Conservation (phyloP, 805 yeast genomes). For the Starmerella bombicola region DNA sequence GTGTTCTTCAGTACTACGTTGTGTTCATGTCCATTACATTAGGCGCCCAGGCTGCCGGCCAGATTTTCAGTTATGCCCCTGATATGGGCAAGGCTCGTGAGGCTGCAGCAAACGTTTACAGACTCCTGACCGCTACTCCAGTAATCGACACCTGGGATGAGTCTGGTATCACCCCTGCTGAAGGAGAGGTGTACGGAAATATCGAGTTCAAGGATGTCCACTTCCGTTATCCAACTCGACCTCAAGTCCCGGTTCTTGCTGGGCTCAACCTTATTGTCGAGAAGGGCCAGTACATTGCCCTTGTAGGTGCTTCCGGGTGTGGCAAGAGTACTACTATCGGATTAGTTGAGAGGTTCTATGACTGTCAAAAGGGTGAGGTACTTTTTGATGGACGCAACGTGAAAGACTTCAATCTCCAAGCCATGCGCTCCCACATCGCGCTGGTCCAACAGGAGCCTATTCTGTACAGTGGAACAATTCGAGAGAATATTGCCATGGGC, state of each 20-base stretch:
- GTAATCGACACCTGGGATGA: conserved; percentile 26
- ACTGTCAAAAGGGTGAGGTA: conserved; percentile 38
- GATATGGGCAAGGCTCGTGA: conserved; percentile 34
- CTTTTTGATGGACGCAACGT: conserved; percentile 43
- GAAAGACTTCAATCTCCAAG: conserved; percentile 37
- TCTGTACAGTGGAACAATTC: conserved; percentile 41
- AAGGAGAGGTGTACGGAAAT: conserved; percentile 34
- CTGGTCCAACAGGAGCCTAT: conserved; percentile 54
- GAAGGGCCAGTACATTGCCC: conserved; percentile 44
- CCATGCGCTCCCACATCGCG: conserved; percentile 41
- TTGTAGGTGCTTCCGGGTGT: conserved; percentile 57
- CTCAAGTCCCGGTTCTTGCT: conserved; percentile 38
- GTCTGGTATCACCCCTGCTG: conserved; percentile 27
- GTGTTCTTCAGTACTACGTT: conserved; percentile 30
- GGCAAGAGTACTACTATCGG: conserved; percentile 51
- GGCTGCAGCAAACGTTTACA: conserved; percentile 29
- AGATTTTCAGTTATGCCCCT: conserved; percentile 33
- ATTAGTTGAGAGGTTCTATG: conserved; percentile 39
- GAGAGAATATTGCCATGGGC: conserved; percentile 47
- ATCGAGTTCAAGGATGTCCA: conserved; percentile 44
- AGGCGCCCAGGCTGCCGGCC: conserved; percentile 36
- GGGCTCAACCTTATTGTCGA: conserved; percentile 39
- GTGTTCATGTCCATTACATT: conserved; percentile 31
- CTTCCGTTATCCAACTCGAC: conserved; percentile 57
- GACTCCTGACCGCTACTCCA: conserved; percentile 29